Base-by-base conservation (phyloP, 2,329 filamentous ascomycete species). In the Pestalotiopsis sp. region DNA sequence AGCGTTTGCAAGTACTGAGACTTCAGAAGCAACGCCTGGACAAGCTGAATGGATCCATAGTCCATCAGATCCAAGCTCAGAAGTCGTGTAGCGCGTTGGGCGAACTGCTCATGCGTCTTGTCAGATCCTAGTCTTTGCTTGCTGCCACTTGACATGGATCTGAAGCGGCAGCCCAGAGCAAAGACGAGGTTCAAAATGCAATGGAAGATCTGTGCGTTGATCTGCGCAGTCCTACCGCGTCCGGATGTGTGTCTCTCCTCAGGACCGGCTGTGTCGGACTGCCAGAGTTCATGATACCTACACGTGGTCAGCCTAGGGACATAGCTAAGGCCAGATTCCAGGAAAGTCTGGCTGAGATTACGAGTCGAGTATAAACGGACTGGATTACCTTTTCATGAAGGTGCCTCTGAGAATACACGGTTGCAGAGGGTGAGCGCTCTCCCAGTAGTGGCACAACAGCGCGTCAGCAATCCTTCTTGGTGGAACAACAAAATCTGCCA, bases 401-500 rank as follows among this genome's bases (percentile, higher is more conserved):
- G n/a, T 52, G 45, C 45, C 45, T n/a, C 17, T 52, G 45, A n/a
- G n/a, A 9, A 52, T 52, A 52, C 17, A 52, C 3, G 45, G 45
- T n/a, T 52, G 45, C 6, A 52, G 20, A 52, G 45, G 45, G 6
- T 52, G n/a, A 52, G 45, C 45, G 17, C 45, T n/a, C 45, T 52
- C 45, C 45, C 45, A 52, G 45, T 52, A 52, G 45, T 52, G 17
- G 7, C 11, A 9, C 9, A 52, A 5, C 7, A 52, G 45, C 17
- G 6, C 45, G 7, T 52, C 45, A n/a, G 45, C 45, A 9, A 52
- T 20, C 17, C 6, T 52, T 52, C 45, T 52, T n/a, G 45, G 45
- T n/a, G 45, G 45, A 17, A 52, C n/a, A 17, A 52, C 45, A 52
- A 52, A 52, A 52, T 52, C 45, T 52, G 45, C 45, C 45, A 52